Evolutionary conservation across 768 basidiomycete genomes (phyloP).

Genomic region (Pleurotus eryngii): DNA sequence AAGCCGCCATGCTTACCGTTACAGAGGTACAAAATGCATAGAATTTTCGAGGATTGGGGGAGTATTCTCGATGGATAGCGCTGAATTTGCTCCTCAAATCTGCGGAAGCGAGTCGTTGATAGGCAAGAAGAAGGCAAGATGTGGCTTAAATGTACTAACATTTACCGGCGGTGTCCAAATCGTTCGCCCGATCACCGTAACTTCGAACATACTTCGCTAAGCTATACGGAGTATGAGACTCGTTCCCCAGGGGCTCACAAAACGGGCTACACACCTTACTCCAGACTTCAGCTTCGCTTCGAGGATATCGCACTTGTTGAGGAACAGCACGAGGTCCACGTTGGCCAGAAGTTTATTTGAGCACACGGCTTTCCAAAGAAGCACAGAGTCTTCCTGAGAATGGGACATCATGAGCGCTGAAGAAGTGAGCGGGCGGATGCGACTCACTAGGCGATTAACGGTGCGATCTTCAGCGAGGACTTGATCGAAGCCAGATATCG

Average conservation of each 20-base stretch:
- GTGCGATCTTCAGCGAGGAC: constrained; percentile 59
- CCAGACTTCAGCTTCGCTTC: constrained; percentile 65
- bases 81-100: constrained; percentile 70
- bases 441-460: constrained; percentile 56
- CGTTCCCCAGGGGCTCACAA: too few relatives aligned
- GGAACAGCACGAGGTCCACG: constrained; percentile 80
- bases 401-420: background rate
- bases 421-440: background rate
- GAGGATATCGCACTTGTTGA: constrained; percentile 87
- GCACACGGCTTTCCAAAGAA: constrained; percentile 87
- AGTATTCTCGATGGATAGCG: constrained; percentile 75
- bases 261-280: constrained; percentile 31
- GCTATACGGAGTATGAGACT: constrained; percentile 18
- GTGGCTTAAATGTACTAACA: too few relatives aligned
- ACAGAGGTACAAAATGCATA: constrained; percentile 78
- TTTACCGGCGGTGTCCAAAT: constrained; percentile 67
- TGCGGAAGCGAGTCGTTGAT: too few relatives aligned
- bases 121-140: too few relatives aligned
- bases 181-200: constrained; percentile 68
- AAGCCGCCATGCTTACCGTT: constrained; percentile 40
- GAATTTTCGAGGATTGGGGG: constrained; percentile 70
- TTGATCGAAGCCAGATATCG: constrained; percentile 73
- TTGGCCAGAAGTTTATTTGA: constrained; percentile 76
- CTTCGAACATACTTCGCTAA: constrained; percentile 69
- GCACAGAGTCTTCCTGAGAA: constrained; percentile 74